phyloP scores from a whole-genome alignment of 176 grass and related monocot genomes.

The Triticum timopheevii region DNA sequence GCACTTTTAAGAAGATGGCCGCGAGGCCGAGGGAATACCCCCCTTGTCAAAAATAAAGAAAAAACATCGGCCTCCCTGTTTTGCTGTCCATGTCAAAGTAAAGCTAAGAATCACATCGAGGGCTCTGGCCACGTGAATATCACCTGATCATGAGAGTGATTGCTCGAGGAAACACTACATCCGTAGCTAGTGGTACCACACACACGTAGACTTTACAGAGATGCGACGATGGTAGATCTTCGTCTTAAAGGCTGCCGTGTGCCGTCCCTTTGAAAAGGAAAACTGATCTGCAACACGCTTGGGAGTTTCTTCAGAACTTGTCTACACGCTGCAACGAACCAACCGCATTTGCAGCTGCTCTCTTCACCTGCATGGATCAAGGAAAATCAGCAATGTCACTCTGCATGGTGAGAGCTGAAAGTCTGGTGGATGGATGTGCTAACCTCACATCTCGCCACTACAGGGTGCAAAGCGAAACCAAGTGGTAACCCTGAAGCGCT shows the following conservation, averaged over 20 bases:
- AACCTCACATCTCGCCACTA: conserved; percentile 20
- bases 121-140: conserved; percentile 4
- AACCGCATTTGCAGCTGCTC: background rate
- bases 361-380: conserved; percentile 20
- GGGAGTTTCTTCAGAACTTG: conserved; percentile 4
- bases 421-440: conserved; percentile 5
- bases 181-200: background rate
- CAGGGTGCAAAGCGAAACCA: conserved; percentile 30
- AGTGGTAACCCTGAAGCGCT: conserved; percentile 18
- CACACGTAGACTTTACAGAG: background rate
- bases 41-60: too few relatives aligned
- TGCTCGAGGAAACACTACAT: background rate
- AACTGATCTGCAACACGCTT: background rate
- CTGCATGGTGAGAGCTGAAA: background rate
- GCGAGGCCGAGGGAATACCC: too few relatives aligned
- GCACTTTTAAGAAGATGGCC: too few relatives aligned
- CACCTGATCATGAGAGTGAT: conserved; percentile 16
- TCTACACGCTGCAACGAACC: background rate
- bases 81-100: conserved; percentile 1
- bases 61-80: background rate
- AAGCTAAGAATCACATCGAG: background rate
- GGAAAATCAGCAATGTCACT: conserved; percentile 1
- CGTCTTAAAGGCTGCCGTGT: too few relatives aligned
- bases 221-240: too few relatives aligned
- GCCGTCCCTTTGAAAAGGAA: background rate